A percentile compares a stretch with the other conserved stretches of the same genome.
Conservation (phyloP, 768 basidiomycete species). For the Cytidiella melzeri region DNA sequence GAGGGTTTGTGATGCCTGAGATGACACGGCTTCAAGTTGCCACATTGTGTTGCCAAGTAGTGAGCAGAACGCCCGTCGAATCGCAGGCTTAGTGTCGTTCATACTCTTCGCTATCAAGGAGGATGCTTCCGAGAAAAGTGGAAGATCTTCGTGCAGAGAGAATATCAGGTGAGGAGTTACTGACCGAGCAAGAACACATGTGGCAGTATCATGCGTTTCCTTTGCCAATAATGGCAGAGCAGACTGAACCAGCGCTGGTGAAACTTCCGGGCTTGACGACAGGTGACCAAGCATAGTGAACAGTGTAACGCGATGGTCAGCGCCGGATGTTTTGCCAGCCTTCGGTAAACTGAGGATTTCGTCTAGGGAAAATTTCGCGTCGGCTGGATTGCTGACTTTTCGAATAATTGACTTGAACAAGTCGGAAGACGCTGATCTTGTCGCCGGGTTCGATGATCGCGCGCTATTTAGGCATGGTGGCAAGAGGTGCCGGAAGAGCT, state of each 20-base stretch:
- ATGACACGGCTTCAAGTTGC: constrained; percentile 32
- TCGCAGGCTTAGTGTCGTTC: constrained; percentile 54
- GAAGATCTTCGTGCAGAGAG: constrained; percentile 37
- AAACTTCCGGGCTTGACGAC: constrained; percentile 40
- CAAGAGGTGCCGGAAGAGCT: constrained; percentile 48
- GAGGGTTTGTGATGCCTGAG: constrained; percentile 43
- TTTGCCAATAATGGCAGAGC: constrained; percentile 50
- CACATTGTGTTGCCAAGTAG: constrained; percentile 59
- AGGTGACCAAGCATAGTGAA: constrained; percentile 70
- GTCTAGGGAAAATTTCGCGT: constrained; percentile 41
- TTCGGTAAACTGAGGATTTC: constrained; percentile 75
- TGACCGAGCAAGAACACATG: constrained; percentile 44
- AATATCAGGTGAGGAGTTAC: constrained; percentile 55
- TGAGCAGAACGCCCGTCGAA: constrained; percentile 55
- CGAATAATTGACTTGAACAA: constrained; percentile 48
- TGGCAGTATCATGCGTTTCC: constrained; percentile 71
- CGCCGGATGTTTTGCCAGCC: constrained; percentile 78
- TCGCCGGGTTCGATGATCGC: constrained; percentile 65
- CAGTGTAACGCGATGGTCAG: constrained; percentile 78
- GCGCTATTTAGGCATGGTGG: constrained; percentile 56
- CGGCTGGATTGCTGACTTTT: constrained; percentile 30
- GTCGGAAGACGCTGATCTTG: constrained; percentile 48
- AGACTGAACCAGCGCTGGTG: constrained; percentile 38
- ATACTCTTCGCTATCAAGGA: constrained; percentile 66
- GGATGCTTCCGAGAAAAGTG: constrained; percentile 39